phyloP scores from a whole-genome alignment of 305 asterid species.

The Salvia sclarea region DNA sequence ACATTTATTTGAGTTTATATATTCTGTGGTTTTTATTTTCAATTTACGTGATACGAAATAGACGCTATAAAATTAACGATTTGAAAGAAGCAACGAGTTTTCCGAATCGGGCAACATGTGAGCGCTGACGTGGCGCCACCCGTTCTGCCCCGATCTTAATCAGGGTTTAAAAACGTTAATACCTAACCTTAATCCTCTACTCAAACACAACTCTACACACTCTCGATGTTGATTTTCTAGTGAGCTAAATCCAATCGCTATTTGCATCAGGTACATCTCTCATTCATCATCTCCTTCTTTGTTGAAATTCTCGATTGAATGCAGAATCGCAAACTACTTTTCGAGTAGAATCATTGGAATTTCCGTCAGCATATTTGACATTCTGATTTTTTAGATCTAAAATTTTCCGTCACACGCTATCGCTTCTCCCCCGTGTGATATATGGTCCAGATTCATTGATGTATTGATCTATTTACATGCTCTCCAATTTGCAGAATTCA shows the following conservation, averaged over 20 bases:
- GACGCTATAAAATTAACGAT: not conserved
- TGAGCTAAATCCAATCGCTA: not conserved
- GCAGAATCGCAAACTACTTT: not conserved
- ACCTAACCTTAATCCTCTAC: not conserved
- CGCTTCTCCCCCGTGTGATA: not conserved
- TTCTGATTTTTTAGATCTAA: conserved; percentile 9
- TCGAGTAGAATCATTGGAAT: not conserved
- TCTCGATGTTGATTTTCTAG: not conserved
- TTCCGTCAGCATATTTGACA: not conserved
- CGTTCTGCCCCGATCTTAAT: not conserved
- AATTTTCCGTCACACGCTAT: not conserved
- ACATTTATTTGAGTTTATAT: not conserved
- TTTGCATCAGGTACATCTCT: conserved; percentile 21
- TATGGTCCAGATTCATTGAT: conserved; percentile 8
- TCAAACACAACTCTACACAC: not conserved
- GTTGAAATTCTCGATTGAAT: not conserved
- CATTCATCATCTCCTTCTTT: not conserved
- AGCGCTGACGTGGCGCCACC: not conserved
- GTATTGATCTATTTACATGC: not conserved
- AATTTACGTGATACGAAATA: not conserved
- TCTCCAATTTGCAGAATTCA: conserved; percentile 12
- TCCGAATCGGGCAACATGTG: not conserved
- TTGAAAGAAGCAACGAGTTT: not conserved
- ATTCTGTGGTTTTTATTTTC: too few relatives aligned
- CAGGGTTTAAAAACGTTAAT: not conserved